phyloP scores from a whole-genome alignment of 2,329 filamentous ascomycete genomes.

The Aspergillus neotritici region DNA sequence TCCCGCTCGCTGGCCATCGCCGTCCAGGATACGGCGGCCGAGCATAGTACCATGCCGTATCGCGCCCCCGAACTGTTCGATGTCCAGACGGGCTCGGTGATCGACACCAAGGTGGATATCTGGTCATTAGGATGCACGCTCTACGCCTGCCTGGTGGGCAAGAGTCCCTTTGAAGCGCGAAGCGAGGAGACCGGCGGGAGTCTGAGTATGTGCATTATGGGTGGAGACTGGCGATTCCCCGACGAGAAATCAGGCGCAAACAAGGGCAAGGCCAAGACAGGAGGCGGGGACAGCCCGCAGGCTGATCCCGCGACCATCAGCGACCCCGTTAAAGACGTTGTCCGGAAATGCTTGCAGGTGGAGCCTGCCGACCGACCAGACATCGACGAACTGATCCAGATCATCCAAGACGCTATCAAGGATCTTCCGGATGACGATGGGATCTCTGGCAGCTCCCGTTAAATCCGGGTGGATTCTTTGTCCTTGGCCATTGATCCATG shows the following conservation, averaged over 20 bases:
- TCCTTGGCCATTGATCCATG: not conserved
- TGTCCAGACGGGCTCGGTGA: conserved; percentile 83
- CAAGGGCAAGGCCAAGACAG: conserved; percentile 51
- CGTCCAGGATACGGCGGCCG: conserved; percentile 88
- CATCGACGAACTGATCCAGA: conserved; percentile 71
- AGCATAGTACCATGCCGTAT: conserved; percentile 98
- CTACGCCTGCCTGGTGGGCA: conserved; percentile 92
- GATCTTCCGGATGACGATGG: conserved; percentile 58
- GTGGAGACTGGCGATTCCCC: conserved; percentile 94
- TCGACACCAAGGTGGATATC: conserved; percentile 96
- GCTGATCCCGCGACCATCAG: conserved; percentile 58
- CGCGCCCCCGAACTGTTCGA: conserved; percentile 96
- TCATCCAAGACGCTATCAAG: conserved; percentile 69
- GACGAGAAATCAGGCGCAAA: conserved; percentile 66
- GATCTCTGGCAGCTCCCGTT: conserved; percentile 21
- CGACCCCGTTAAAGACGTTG: conserved; percentile 77
- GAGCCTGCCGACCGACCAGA: conserved; percentile 85
- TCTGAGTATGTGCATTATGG: conserved; percentile 83
- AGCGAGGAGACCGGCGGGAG: conserved; percentile 94
- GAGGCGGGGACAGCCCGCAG: conserved; percentile 18
- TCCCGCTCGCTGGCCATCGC: conserved; percentile 84
- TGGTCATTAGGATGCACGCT: conserved; percentile 98
- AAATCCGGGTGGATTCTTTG: conserved; percentile 3
- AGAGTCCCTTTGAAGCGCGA: conserved; percentile 92
- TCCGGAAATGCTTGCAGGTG: conserved; percentile 76